Evolutionary conservation across 2,329 filamentous ascomycete species (phyloP), one percentile per base, ranked within the genome.

Genomic region (Macrophomina pseudophaseolina): DNA sequence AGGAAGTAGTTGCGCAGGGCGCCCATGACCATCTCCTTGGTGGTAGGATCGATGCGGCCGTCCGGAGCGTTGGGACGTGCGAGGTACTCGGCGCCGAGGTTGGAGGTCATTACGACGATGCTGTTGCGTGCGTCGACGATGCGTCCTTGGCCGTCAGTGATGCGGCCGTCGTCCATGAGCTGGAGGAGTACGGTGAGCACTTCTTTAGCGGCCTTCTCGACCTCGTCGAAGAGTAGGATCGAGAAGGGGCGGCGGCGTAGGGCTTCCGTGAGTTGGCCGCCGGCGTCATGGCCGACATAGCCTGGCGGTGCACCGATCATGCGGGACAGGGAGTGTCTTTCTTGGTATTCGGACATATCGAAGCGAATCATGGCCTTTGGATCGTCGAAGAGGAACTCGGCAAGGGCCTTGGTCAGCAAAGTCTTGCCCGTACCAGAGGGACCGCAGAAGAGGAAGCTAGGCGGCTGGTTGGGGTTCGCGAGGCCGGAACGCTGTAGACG

Each of bases 341-440:
- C 95, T 80, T 99, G 96, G 80, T 99, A 99, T 80, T 99, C 95
- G 5, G 94, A 98, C 95, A 99, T 99, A 78, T 99, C 95, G 82
- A 99, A 97, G 46, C 95, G 91, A 73, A 99, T 97, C 95, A 99
- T 98, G 40, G 94, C 85, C 83, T 97, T 97, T 32, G 94, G 83
- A 72, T 99, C 95, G 76, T 99, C 95, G 82, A 99, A 99, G 33
- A 99, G 85, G 83, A 99, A 99, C 79, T 99, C 95, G 58, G 95
- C 95, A 68, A 99, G 86, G 16, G 94, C 95, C 81, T 99, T 99
- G 70, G 94, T 98, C 67, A 99, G 88, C 23, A 99, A 84, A 18
- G 95, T 99, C 83, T 99, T 99, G 84, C 95, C 95, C 12, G 95
- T 99, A 84, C 95, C 95, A 0, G 94, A 98, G 14, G 95, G 95